Evolutionary conservation across 192 early-diverging fungal species (phyloP).

Genomic region (Linnemannia schmuckeri): DNA sequence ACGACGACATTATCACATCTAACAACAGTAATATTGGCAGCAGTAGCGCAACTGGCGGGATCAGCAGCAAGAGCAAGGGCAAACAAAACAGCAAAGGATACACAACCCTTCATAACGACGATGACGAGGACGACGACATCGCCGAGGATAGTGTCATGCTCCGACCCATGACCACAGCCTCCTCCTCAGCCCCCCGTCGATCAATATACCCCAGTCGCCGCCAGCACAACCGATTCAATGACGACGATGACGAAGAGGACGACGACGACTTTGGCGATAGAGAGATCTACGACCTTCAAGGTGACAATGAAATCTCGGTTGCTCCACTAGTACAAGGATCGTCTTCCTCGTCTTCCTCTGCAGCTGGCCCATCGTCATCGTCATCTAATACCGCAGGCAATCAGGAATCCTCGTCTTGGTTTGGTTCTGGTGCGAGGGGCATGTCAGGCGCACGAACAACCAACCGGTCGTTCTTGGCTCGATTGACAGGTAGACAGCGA

Average conservation of each 20-base stretch:
- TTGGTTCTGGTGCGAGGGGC: neutral
- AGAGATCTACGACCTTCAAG: constrained; percentile 7
- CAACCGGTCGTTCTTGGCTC: constrained; percentile 35
- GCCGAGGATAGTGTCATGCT: constrained; percentile 39
- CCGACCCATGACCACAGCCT: constrained; percentile 21
- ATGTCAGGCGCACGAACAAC: constrained; percentile 30
- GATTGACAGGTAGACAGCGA: constrained; percentile 36
- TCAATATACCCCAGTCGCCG: neutral
- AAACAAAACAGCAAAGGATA: constrained; percentile 17
- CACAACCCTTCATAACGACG: constrained; percentile 21
- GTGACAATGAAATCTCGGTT: constrained; percentile 33
- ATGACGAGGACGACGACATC: constrained; percentile 29
- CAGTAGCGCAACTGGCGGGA: neutral
- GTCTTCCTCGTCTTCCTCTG: constrained; percentile 13
- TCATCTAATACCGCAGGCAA: neutral
- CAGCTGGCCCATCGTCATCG: neutral
- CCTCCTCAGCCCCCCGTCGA: neutral
- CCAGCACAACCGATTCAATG: constrained; percentile 7
- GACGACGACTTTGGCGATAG: constrained; percentile 10
- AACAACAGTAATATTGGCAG: neutral
- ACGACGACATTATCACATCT: neutral
- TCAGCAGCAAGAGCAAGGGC: constrained; percentile 6
- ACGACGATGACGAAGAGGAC: constrained; percentile 1
- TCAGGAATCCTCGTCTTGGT: neutral
- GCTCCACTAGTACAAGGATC: constrained; percentile 7